Percentiles rank a stretch among this genome's conserved stretches.
Conservation (phyloP, 2,329 filamentous ascomycete species). For the Hypoxylon sp. region DNA sequence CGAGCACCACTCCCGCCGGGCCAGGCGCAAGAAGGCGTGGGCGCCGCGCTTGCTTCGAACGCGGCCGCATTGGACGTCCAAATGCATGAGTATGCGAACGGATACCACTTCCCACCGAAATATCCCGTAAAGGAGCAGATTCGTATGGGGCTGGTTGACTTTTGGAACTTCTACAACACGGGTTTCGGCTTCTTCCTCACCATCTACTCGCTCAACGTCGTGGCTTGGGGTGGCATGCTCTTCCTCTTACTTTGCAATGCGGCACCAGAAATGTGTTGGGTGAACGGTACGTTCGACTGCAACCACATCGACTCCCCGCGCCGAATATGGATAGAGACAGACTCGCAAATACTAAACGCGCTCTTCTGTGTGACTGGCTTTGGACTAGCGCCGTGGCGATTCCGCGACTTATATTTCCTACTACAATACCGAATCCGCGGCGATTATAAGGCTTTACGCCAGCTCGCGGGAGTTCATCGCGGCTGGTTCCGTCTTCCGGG, state of each 20-base stretch:
- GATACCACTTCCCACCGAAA: conserved; percentile 75
- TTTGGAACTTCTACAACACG: conserved; percentile 81
- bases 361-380: conserved; percentile 92
- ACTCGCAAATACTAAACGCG: conserved; percentile 85
- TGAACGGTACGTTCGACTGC: conserved; percentile 68
- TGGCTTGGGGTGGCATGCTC: conserved; percentile 93
- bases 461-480: conserved; percentile 80
- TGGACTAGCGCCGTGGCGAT: conserved; percentile 86
- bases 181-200: conserved; percentile 83
- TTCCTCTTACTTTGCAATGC: conserved; percentile 87
- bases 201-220: conserved; percentile 84
- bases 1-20: conserved; percentile 38
- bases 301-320: conserved; percentile 81
- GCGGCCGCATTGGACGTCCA: conserved; percentile 49
- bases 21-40: conserved; percentile 46
- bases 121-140: conserved; percentile 73
- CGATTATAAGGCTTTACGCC: conserved; percentile 71
- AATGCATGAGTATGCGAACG: conserved; percentile 66
- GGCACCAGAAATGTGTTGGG: conserved; percentile 77
- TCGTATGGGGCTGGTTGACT: conserved; percentile 70
- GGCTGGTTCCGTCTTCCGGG: conserved; percentile 82
- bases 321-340: conserved; percentile 87
- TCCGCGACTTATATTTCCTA: conserved; percentile 83
- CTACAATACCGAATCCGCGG: conserved; percentile 72
- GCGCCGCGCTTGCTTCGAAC: conserved; percentile 52